Evolutionary conservation across 2,329 filamentous ascomycete genomes (phyloP).

Genomic region (Colletotrichum lupini): DNA sequence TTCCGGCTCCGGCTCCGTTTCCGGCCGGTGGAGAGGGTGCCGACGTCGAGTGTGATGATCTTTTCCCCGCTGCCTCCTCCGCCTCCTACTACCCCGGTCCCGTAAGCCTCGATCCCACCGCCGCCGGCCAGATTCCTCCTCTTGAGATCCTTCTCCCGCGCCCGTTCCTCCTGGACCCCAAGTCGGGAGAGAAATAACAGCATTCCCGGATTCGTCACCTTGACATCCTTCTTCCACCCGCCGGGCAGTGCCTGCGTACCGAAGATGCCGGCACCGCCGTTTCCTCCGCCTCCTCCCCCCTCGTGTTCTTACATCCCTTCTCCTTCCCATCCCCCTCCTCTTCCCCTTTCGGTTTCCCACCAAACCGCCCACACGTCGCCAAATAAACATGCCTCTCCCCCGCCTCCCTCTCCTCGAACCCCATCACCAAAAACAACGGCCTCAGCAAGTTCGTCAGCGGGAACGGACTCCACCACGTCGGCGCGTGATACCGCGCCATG

Average conservation of each 20-base stretch:
- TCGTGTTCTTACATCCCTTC: neutral
- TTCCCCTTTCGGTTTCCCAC: conserved; percentile 1
- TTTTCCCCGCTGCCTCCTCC: neutral
- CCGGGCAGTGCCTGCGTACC: conserved; percentile 13
- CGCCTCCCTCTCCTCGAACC: conserved; percentile 6
- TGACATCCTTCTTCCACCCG: neutral
- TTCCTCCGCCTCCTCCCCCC: neutral
- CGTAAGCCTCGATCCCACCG: conserved; percentile 8
- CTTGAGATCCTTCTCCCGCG: conserved; percentile 39
- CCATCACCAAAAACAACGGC: conserved; percentile 26
- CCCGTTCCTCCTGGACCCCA: conserved; percentile 44
- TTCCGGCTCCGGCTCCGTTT: neutral
- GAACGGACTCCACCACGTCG: conserved; percentile 11
- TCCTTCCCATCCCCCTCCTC: neutral
- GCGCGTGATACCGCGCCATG: conserved; percentile 11
- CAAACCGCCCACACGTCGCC: conserved; percentile 22
- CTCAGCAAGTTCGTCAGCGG: conserved; percentile 24
- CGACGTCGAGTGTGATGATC: conserved; percentile 27
- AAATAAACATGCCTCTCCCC: conserved; percentile 33
- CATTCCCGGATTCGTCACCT: conserved; percentile 49
- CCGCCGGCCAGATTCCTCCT: conserved; percentile 40
- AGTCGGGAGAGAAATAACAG: conserved; percentile 45
- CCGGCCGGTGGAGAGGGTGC: conserved; percentile 41
- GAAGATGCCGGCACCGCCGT: conserved; percentile 15
- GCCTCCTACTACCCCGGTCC: neutral